Evolutionary conservation across 2,329 filamentous ascomycete species (phyloP), one percentile per base, ranked within the genome.

Genomic region (Plenodomus biglobosus): DNA sequence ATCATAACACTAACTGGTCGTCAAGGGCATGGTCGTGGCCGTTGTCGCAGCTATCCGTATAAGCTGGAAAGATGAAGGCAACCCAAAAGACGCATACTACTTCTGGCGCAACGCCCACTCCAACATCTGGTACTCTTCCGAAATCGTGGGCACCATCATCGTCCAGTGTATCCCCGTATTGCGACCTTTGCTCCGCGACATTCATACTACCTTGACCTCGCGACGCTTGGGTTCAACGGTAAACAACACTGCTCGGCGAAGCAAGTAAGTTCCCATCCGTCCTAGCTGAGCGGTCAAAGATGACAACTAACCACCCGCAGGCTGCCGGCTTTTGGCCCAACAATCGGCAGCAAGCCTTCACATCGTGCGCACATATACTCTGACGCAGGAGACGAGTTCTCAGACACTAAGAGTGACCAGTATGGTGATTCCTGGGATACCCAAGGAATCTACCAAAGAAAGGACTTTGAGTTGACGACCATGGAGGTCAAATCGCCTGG

Each of bases 161-260:
- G 79, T 80, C 3, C 78, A 80, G 55, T 81, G 77, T 50, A 76
- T 81, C 2, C 79, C 79, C 2, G 75, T 81, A 15, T 58, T 81
- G 7, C 74, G 79, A 8, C 76, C 78, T 0, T 71, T 81, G 17
- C 52, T 81, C 35, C 69, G 71, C 37, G 73, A 77, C 24, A 62
- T 76, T 8, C 68, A 72, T 47, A 71, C 69, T 1, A 70, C 72
- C 0, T 47, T 76, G 21, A 70, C 69, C 2, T 74, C 70, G 3
- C 69, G 59, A 38, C 64, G 60, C 46, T 27, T 71, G 39, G 51
- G 54, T 3, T 67, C 64, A 2, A 45, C 48, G 22, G 40, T 34
- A 21, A 38, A 48, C 10, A 46, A 44, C 27, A 53, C 56, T 16
- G 43, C 36, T 16, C 50, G 46, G 20, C 50, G 50, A 32, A 64